phyloP scores from a whole-genome alignment of 768 basidiomycete genomes.

The Russula olivacea region DNA sequence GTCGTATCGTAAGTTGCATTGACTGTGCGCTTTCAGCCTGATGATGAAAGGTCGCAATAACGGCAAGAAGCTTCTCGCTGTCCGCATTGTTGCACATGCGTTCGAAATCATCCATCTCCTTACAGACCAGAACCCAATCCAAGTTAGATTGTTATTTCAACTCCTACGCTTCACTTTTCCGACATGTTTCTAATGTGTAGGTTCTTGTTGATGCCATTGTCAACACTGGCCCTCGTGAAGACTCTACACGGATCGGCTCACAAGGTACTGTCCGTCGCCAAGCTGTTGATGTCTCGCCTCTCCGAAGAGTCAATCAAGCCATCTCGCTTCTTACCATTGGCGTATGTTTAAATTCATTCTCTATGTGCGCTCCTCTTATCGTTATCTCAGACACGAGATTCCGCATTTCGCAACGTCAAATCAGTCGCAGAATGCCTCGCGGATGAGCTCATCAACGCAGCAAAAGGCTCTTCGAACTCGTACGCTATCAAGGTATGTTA shows the following conservation, averaged over 20 bases:
- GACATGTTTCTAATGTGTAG: constrained; percentile 34
- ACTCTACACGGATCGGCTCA: constrained; percentile 99
- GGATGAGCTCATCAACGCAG: constrained; percentile 99
- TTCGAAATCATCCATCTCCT: constrained; percentile 99
- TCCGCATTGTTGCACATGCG: constrained; percentile 98
- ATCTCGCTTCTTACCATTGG: constrained; percentile 92
- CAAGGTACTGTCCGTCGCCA: constrained; percentile 99
- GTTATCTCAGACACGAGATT: constrained; percentile 84
- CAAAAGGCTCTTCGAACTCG: constrained; percentile 99
- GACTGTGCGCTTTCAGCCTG: constrained; percentile 46
- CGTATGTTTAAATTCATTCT: constrained; percentile 45
- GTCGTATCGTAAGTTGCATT: not conserved
- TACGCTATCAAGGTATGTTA: constrained; percentile 92
- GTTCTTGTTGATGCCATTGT: constrained; percentile 97
- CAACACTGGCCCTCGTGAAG: constrained; percentile 99
- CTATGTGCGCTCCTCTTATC: not conserved
- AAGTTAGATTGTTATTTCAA: constrained; percentile 46
- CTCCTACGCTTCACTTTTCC: not conserved
- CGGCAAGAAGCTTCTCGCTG: constrained; percentile 97
- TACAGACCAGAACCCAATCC: constrained; percentile 99
- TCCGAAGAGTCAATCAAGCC: constrained; percentile 97
- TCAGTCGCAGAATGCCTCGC: constrained; percentile 98
- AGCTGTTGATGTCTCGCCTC: constrained; percentile 98
- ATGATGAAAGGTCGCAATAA: constrained; percentile 99
- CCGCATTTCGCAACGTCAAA: constrained; percentile 99